Base-by-base conservation (phyloP, 805 yeast species). In the Candida ficus region DNA sequence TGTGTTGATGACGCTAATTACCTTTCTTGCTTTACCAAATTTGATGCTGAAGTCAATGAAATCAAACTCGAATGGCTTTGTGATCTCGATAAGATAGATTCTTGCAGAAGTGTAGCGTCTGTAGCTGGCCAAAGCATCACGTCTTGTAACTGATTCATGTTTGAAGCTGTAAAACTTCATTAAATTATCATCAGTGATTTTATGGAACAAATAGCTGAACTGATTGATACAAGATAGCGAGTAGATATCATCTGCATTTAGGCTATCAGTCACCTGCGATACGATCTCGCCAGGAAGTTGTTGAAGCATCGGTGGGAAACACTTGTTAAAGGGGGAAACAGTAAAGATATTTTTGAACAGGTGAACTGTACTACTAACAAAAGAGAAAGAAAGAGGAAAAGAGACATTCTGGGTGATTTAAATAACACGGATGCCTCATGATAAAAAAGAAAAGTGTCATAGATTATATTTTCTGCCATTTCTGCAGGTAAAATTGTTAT, bases 1-100 rank as follows among this genome's bases (percentile, higher is more conserved):
- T 4, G 5, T 21, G 18, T 33, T 33, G 11, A 32, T 14, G 3
- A 40, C 27, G n/a, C 39, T 18, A 16, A 40, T 40, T 4, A 35
- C 36, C 25, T 40, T 40, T 35, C 43, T 35, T 9, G 33, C 23
- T 7, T 32, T 19, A 4, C 30, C 5, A 17, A 40, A 40, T 29
- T 35, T 35, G 9, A 19, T 16, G 6, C 25, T n/a, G 22, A 40
- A 30, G 12, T 40, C 43, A 9, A 17, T 16, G 8, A 23, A 16
- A 3, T 31, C 25, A 20, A 31, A 31, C 4, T 30, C 21, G 2
- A n/a, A 13, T 6, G 36, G 39, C 5, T 19, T 21, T 5, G 35
- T 31, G 16, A 40, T 31, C 26, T 40, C 39, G 10, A 40, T 40
- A n/a, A 40, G 37, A 26, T 40, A 40, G 5, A 40, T 8, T 21